A percentile compares a stretch with the other conserved stretches of the same genome.
phyloP scores from a whole-genome alignment of 768 basidiomycete species.

The Pleurotus platypus region DNA sequence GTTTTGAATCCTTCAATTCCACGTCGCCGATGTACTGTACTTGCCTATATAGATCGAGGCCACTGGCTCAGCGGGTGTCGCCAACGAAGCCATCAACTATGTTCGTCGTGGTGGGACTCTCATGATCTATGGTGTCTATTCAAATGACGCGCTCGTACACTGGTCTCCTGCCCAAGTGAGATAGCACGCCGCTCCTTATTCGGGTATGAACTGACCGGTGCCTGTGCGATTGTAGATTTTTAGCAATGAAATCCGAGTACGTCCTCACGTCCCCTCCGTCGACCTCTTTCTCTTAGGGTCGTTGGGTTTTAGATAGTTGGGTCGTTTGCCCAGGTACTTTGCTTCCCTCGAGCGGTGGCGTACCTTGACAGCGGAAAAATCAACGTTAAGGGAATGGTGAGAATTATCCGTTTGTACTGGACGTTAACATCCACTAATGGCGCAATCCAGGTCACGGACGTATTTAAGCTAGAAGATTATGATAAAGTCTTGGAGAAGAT shows the following conservation, averaged over 20 bases:
- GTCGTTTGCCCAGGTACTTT: conserved; percentile 85
- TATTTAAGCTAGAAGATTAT: conserved; percentile 66
- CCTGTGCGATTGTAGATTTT: conserved; percentile 2
- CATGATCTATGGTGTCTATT: conserved; percentile 78
- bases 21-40: neutral
- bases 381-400: conserved; percentile 55
- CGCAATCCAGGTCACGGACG: conserved; percentile 41
- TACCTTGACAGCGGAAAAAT: conserved; percentile 88
- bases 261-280: neutral
- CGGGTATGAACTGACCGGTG: neutral
- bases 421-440: neutral
- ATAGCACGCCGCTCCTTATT: neutral
- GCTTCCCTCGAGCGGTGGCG: conserved; percentile 88
- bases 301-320: conserved; percentile 65
- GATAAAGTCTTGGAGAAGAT: conserved; percentile 73
- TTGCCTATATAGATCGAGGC: conserved; percentile 46
- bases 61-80: conserved; percentile 69
- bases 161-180: conserved; percentile 72
- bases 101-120: conserved; percentile 69
- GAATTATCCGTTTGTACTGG: conserved; percentile 1
- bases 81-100: conserved; percentile 70
- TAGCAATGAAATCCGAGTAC: conserved; percentile 14
- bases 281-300: conserved; percentile 8
- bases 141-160: conserved; percentile 62
- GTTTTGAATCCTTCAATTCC: neutral